Conservation (phyloP, 345 rosid genomes). For the Schrenkiella parvula region DNA sequence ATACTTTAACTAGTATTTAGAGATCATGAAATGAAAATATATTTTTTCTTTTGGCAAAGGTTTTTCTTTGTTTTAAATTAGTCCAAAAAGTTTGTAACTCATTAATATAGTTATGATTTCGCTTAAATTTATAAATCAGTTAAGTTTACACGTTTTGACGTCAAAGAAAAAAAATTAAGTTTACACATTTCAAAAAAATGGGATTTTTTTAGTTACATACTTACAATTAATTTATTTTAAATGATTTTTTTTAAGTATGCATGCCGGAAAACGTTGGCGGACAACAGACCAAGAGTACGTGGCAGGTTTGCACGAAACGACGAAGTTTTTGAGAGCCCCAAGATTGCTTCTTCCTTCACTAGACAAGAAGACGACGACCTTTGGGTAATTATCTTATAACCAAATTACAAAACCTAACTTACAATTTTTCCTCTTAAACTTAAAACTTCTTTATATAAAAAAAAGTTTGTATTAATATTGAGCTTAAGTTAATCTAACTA, state of each 20-base stretch:
- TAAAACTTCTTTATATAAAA: not conserved
- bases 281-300: slow-evolving; percentile 94
- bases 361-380: slow-evolving; percentile 71
- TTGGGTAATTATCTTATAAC: slow-evolving; percentile 48
- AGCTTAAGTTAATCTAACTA: not conserved
- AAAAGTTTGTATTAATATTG: not conserved
- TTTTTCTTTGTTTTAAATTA: too few relatives aligned
- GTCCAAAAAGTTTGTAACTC: too few relatives aligned
- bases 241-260: slow-evolving; percentile 55
- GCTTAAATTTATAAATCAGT: too few relatives aligned
- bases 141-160: too few relatives aligned
- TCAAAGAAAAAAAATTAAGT: too few relatives aligned
- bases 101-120: too few relatives aligned
- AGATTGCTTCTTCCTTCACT: slow-evolving; percentile 44
- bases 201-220: not conserved
- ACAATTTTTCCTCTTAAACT: not conserved
- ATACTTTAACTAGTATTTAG: not conserved
- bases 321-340: slow-evolving; percentile 53
- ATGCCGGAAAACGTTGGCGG: slow-evolving; percentile 95
- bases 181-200: not conserved
- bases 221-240: not conserved
- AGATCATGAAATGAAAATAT: not conserved
- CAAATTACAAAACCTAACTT: not conserved
- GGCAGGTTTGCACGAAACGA: slow-evolving; percentile 99
- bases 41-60: too few relatives aligned